A percentile compares a stretch with the other conserved stretches of the same genome.
Conservation (phyloP, 2,329 filamentous ascomycete species). For the Epichloe elymi region DNA sequence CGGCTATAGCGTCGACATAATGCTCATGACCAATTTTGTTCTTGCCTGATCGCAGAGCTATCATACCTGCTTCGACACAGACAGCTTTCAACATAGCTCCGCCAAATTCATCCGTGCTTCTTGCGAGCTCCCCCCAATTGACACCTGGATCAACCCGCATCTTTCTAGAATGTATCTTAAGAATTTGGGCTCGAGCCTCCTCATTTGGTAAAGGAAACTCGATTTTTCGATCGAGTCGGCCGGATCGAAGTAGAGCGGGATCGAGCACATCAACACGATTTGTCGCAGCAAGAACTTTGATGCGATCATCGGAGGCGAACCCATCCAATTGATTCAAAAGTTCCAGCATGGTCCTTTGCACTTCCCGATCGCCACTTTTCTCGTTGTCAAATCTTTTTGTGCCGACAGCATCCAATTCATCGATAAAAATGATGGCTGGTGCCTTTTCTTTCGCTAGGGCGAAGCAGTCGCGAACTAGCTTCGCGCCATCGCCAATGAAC, state of each 20-base stretch:
- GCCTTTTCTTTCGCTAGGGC: conserved; percentile 97
- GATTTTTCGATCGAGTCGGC: conserved; percentile 90
- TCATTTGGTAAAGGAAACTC: conserved; percentile 98
- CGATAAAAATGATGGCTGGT: conserved; percentile 98
- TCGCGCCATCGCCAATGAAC: conserved; percentile 98
- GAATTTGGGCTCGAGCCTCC: conserved; percentile 89
- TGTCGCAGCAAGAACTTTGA: conserved; percentile 90
- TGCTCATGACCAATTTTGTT: conserved; percentile 97
- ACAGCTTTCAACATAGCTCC: conserved; percentile 97
- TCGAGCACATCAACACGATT: conserved; percentile 92
- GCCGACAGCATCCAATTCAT: conserved; percentile 94
- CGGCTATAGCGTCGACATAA: conserved; percentile 94
- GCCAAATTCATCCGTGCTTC: conserved; percentile 96
- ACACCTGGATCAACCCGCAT: conserved; percentile 91
- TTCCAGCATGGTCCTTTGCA: conserved; percentile 97
- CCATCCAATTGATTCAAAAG: conserved; percentile 96
- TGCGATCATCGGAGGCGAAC: conserved; percentile 90
- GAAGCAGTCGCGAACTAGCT: conserved; percentile 94
- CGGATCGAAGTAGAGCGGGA: conserved; percentile 79
- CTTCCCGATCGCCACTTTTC: conserved; percentile 94
- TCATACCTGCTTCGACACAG: conserved; percentile 98
- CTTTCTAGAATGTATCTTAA: conserved; percentile 95
- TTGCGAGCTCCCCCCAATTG: conserved; percentile 91
- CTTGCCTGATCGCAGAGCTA: conserved; percentile 85
- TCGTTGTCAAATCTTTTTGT: conserved; percentile 98